Evolutionary conservation across 1,284 basidiomycete genomes (phyloP).

Genomic region (Tilletia caries): DNA sequence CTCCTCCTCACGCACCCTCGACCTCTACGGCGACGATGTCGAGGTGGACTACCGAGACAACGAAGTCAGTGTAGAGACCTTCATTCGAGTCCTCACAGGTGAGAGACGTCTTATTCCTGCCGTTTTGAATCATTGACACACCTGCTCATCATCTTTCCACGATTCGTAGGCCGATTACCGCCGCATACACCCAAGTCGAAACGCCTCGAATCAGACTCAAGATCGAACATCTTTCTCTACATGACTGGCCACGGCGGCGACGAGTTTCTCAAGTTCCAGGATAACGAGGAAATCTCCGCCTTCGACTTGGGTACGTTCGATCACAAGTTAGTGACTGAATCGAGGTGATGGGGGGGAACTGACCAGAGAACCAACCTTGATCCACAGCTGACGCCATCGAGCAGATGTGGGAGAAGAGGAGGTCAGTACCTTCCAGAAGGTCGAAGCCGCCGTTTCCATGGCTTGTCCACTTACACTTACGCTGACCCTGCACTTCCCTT

Average conservation of each 20-base stretch:
- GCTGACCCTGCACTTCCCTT: not conserved
- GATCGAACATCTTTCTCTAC: constrained; percentile 94
- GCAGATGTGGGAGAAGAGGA: constrained; percentile 95
- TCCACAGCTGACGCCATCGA: constrained; percentile 86
- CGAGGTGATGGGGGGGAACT: not conserved
- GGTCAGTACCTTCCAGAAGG: constrained; percentile 59
- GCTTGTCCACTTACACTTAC: not conserved
- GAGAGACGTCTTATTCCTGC: too few relatives aligned
- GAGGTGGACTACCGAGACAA: constrained; percentile 98
- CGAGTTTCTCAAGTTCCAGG: constrained; percentile 98
- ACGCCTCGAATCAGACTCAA: constrained; percentile 80
- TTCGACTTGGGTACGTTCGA: constrained; percentile 63
- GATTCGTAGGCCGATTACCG: constrained; percentile 34
- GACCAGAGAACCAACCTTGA: too few relatives aligned
- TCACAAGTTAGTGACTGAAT: not conserved
- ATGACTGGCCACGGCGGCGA: constrained; percentile 98
- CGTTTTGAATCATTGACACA: not conserved
- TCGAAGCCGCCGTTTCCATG: not conserved
- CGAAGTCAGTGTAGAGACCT: constrained; percentile 95
- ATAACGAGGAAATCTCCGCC: constrained; percentile 94
- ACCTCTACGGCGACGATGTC: constrained; percentile 92
- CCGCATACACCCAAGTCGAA: constrained; percentile 76
- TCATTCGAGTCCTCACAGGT: constrained; percentile 86
- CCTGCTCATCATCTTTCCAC: constrained; percentile 17
- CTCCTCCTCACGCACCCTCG: constrained; percentile 71